Evolutionary conservation across 129 eudicot genomes (phyloP), one percentile per base, ranked within the genome.

Genomic region (Cynara cardunculus): DNA sequence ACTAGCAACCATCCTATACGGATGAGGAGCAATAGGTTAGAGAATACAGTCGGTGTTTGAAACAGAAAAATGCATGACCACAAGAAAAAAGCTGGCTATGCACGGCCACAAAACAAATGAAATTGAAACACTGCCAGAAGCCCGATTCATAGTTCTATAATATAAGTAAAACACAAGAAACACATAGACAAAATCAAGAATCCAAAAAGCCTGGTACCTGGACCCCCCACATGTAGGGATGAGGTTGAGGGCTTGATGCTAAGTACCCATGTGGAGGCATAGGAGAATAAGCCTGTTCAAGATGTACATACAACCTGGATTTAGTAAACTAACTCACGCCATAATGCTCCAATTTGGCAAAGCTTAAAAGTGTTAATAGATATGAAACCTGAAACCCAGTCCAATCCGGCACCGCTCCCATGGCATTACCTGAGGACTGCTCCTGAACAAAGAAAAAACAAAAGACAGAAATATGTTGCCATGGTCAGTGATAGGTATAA

Each of bases 181-280:
- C 65, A 19, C 65, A 1, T 56, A 56, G 8, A 56, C 19, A 28
- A 74, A 70, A 61, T 56, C 61, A 75, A 81, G 11, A 34, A 74
- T 30, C 22, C 26, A 79, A 69, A 44, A 82, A 31, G 37, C 46
- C 46, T 14, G 3, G 25, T 80, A 90, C 95, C 95, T 90, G 95
- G 86, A 90, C 95, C 44, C 95, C 92, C 95, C 95, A 90, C 90
- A 88, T 84, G 85, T 90, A 90, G 44, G 95, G 95, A 78, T 81
- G 95, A 77, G 92, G 88, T 82, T 88, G 94, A 77, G 94, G 90
- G 65, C 88, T 86, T 62, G 99, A 89, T 41, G 97, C 92, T 87
- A 96, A 24, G 87, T 77, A 96, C 59, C 97, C 97, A 79, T 84
- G 97, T 21, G 99, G 93, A 83, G 97, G 99, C 84, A 96, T 87